A percentile compares a stretch with the other conserved stretches of the same genome.
Evolutionary conservation across 73 alveolate species (phyloP).

Genomic region (Chromera velia): DNA sequence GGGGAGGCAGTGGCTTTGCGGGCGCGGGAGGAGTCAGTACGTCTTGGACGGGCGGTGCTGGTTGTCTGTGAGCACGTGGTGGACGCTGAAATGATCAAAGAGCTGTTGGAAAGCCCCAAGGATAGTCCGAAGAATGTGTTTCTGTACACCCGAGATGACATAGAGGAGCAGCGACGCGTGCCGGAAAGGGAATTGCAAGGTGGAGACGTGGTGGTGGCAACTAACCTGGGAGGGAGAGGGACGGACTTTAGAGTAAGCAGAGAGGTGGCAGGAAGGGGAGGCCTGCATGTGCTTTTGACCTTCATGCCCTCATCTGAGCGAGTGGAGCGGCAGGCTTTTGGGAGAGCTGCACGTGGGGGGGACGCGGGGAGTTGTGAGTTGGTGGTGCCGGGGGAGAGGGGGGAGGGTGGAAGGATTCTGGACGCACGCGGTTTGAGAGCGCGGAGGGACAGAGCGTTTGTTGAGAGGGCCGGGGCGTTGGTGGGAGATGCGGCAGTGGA

Average conservation of each 20-base stretch:
- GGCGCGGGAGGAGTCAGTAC: too few relatives aligned
- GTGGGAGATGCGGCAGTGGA: too few relatives aligned
- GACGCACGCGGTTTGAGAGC: too few relatives aligned
- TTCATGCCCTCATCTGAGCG: constrained; percentile 8
- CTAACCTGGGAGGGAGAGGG: constrained; percentile 28
- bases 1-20: too few relatives aligned
- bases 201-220: constrained; percentile 18
- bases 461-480: too few relatives aligned
- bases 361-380: constrained; percentile 15
- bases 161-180: neutral
- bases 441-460: too few relatives aligned
- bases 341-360: constrained; percentile 27
- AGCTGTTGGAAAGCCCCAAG: neutral
- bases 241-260: constrained; percentile 12
- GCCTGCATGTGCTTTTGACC: constrained; percentile 14
- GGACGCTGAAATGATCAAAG: too few relatives aligned
- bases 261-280: constrained; percentile 1
- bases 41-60: too few relatives aligned
- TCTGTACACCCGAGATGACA: constrained; percentile 3
- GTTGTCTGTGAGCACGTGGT: too few relatives aligned
- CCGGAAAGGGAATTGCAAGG: neutral
- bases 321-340: constrained; percentile 23
- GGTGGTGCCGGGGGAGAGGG: too few relatives aligned
- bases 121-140: neutral
- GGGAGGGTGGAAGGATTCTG: too few relatives aligned